These are phyloP conservation scores for Schizophyllum commune DNA, from an alignment of 1,284 basidiomycete species.

Conservation along the genomic window DNA sequence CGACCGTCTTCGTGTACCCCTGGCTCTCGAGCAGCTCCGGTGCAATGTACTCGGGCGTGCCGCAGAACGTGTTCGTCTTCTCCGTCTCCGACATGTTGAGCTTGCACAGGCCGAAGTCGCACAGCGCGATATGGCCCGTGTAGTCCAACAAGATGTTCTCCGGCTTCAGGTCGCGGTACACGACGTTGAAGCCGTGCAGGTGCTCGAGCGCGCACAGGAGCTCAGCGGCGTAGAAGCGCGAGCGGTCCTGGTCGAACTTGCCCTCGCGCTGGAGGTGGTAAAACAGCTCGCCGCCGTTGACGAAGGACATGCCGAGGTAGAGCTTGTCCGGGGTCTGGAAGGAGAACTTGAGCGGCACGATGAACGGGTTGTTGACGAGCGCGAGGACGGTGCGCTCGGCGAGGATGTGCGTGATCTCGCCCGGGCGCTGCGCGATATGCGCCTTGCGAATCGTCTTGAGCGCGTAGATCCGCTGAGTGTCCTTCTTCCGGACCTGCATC, in stretches of 20 bases:
- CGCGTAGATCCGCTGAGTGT: constrained; percentile 96
- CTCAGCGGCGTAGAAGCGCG: constrained; percentile 96
- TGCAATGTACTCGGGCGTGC: constrained; percentile 97
- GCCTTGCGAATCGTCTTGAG: constrained; percentile 99
- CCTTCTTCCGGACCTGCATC: constrained; percentile 98
- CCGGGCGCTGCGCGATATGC: constrained; percentile 92
- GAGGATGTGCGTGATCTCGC: constrained; percentile 97
- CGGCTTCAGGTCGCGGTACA: constrained; percentile 96
- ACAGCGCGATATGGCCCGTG: constrained; percentile 96
- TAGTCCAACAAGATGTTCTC: constrained; percentile 98
- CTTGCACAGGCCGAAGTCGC: constrained; percentile 98
- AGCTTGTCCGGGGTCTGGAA: constrained; percentile 98
- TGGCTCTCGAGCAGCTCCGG: constrained; percentile 94
- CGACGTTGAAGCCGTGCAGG: constrained; percentile 95
- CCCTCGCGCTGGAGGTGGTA: constrained; percentile 97
- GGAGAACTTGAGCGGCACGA: constrained; percentile 97
- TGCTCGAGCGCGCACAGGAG: constrained; percentile 93
- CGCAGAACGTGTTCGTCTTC: constrained; percentile 99
- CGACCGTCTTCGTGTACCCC: constrained; percentile 98
- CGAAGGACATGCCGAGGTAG: constrained; percentile 96
- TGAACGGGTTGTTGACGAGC: constrained; percentile 97
- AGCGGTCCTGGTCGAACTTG: constrained; percentile 90
- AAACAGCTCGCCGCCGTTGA: constrained; percentile 97
- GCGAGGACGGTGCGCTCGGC: constrained; percentile 97
- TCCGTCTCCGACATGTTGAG: constrained; percentile 98